Evolutionary conservation across 139 green algal genomes (phyloP).

Genomic region (Coelastrella sp.): DNA sequence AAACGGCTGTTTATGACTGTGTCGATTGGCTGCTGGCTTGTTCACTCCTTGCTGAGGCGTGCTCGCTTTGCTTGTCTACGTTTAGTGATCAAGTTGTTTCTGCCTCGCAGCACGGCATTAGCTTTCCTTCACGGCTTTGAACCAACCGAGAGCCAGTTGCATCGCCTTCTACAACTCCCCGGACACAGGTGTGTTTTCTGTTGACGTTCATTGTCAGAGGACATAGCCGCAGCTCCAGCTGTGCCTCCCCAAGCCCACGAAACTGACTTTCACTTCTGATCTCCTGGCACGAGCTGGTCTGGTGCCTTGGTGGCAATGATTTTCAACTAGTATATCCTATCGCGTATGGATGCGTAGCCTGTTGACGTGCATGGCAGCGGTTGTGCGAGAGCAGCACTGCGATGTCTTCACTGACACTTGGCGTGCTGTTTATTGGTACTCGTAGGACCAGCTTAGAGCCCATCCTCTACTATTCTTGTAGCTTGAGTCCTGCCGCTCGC

Average conservation of each 20-base stretch:
- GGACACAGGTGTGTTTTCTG: neutral
- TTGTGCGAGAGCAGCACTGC: neutral
- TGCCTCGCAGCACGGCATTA: neutral
- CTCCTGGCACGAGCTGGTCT: neutral
- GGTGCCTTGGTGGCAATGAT: neutral
- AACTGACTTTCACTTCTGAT: neutral
- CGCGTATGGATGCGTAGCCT: neutral
- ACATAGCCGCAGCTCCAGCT: neutral
- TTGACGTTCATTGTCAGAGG: neutral
- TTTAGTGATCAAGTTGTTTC: neutral
- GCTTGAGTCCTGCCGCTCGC: neutral
- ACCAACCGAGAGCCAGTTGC: neutral
- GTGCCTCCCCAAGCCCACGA: neutral
- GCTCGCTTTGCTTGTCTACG: neutral
- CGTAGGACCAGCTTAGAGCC: too few relatives aligned
- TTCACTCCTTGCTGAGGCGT: neutral
- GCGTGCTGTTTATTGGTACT: neutral
- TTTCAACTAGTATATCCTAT: neutral
- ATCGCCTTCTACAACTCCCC: neutral
- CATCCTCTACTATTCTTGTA: neutral
- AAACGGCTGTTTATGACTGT: neutral
- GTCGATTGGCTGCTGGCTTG: neutral
- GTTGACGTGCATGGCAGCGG: neutral
- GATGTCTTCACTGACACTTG: neutral
- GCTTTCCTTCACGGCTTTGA: neutral